phyloP scores from a whole-genome alignment of 2,329 filamentous ascomycete species.

The Fusarium secorum region DNA sequence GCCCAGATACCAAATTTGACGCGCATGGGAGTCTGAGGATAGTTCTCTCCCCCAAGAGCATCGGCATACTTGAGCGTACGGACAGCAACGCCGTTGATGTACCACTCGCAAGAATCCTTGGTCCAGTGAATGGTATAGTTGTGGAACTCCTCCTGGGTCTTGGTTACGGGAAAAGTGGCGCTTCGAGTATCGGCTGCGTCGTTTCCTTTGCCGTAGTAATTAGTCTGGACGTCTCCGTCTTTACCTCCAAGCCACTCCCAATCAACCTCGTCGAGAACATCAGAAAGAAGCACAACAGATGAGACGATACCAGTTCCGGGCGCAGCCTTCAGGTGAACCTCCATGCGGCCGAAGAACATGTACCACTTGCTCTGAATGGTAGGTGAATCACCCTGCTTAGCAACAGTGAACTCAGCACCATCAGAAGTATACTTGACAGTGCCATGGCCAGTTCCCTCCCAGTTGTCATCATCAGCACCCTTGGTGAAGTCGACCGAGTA shows the following conservation, averaged over 20 bases:
- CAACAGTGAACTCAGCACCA: constrained; percentile 60
- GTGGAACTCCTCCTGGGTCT: constrained; percentile 55
- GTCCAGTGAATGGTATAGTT: constrained; percentile 76
- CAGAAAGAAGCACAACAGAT: constrained; percentile 77
- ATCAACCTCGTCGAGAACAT: constrained; percentile 72
- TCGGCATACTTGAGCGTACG: constrained; percentile 50
- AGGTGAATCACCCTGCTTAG: constrained; percentile 61
- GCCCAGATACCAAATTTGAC: constrained; percentile 69
- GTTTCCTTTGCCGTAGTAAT: constrained; percentile 77
- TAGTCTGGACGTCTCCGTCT: constrained; percentile 72
- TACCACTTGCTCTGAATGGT: constrained; percentile 76
- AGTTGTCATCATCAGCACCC: constrained; percentile 33
- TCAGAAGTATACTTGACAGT: constrained; percentile 27
- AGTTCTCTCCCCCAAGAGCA: constrained; percentile 57
- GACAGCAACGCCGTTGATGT: constrained; percentile 58
- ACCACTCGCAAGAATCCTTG: constrained; percentile 63
- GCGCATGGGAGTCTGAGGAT: constrained; percentile 75
- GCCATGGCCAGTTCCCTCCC: constrained; percentile 29
- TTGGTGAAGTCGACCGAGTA: constrained; percentile 35
- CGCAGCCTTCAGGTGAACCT: constrained; percentile 74
- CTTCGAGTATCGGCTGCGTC: constrained; percentile 54
- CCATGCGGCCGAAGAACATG: constrained; percentile 83
- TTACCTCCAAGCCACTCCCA: constrained; percentile 81
- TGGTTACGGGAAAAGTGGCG: constrained; percentile 14
- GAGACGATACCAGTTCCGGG: constrained; percentile 79